Evolutionary conservation across 2,329 filamentous ascomycete genomes (phyloP).

Genomic region (Phialophora chinensis): DNA sequence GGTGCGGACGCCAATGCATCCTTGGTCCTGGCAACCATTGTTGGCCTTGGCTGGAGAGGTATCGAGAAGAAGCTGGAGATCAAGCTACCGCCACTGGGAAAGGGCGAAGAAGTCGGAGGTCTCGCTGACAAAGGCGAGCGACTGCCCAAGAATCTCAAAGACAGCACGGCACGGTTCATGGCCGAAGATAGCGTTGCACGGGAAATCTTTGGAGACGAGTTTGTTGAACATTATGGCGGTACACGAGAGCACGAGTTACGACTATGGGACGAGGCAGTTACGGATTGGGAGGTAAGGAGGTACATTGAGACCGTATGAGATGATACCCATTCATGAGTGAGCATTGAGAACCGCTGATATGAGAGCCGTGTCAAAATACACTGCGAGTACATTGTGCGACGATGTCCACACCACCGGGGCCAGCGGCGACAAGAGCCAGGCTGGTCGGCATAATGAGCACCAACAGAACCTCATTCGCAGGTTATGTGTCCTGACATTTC

Average conservation of each 20-base stretch:
- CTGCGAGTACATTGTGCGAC: background rate
- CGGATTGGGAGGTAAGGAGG: slow-evolving; percentile 77
- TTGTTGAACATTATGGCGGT: slow-evolving; percentile 94
- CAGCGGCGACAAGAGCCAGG: background rate
- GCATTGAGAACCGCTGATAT: slow-evolving; percentile 1
- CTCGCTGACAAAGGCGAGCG: slow-evolving; percentile 72
- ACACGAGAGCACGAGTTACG: slow-evolving; percentile 89
- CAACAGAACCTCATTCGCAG: background rate
- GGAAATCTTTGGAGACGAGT: slow-evolving; percentile 90
- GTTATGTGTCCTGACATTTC: background rate
- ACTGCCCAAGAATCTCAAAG: slow-evolving; percentile 81
- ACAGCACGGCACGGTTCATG: slow-evolving; percentile 81
- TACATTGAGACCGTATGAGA: slow-evolving; percentile 41
- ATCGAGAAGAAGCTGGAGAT: slow-evolving; percentile 91
- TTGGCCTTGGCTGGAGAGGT: slow-evolving; percentile 88
- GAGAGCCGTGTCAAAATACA: background rate
- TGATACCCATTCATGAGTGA: slow-evolving; percentile 25
- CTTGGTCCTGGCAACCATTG: slow-evolving; percentile 82
- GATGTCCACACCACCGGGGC: background rate
- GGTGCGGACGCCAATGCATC: slow-evolving; percentile 94
- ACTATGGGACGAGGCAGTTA: slow-evolving; percentile 94
- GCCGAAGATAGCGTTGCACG: slow-evolving; percentile 82
- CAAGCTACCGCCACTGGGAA: slow-evolving; percentile 78
- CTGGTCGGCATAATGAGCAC: background rate
- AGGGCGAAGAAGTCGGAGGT: slow-evolving; percentile 81